Evolutionary conservation across 2,329 filamentous ascomycete genomes (phyloP), one percentile per base, ranked within the genome.

Genomic region (Calonectria multiphialidica): DNA sequence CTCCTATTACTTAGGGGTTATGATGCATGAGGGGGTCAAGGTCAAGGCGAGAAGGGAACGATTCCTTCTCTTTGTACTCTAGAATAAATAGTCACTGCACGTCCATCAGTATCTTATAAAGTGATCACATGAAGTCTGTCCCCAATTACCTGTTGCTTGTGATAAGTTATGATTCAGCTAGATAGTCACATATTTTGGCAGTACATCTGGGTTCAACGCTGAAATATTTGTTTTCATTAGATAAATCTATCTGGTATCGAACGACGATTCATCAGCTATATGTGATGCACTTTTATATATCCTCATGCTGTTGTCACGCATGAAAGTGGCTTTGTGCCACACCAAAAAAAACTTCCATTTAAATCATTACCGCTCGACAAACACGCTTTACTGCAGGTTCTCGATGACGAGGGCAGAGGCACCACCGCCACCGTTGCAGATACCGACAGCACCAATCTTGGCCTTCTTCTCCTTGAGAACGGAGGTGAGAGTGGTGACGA

Each of bases 351-450:
- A 44, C 15, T 30, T 62, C 61, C 53, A 66, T 42, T 80, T 73
- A 80, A 77, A 65, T 79, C 77, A 63, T 80, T 70, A 79, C 33
- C 65, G 61, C 71, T 28, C 70, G 66, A 53, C 66, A 23, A 23
- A 65, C 49, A 59, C 23, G 25, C 64, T 82, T 85, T 86, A 90
- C 85, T 90, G 88, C 81, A 92, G 82, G 82, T 84, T 91, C 89
- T 99, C 97, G 80, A 99, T 91, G 74, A 99, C 95, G 77, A 99
- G 87, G 71, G 97, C 97, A 80, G 95, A 98, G 72, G 97, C 97
- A 83, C 97, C 97, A 80, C 97, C 97, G 70, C 97, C 97, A 77
- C 97, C 97, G 85, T 99, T 99, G 92, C 97, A 99, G 82, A 99
- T 98, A 81, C 95, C 97, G 45, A 94, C 96, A 81, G 92, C 94